Evolutionary conservation across 2,329 filamentous ascomycete species (phyloP).

Genomic region (Fusarium tricinctum): DNA sequence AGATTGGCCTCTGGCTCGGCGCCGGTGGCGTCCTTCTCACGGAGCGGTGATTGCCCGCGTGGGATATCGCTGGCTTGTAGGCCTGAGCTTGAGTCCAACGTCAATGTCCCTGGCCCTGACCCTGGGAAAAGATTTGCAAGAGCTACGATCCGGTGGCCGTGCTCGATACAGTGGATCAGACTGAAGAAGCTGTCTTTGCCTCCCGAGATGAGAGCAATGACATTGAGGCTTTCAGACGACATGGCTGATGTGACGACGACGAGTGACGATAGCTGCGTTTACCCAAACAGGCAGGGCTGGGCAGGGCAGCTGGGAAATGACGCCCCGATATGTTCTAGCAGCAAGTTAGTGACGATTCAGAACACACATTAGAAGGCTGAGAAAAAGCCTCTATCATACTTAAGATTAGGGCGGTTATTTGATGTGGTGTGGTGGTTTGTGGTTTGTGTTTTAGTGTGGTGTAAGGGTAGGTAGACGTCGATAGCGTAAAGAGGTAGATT

Average conservation of each 20-base stretch:
- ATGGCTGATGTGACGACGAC: constrained; percentile 49
- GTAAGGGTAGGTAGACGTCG: constrained; percentile 18
- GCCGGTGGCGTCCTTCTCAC: constrained; percentile 33
- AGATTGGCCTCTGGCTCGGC: constrained; percentile 24
- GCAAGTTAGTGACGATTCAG: constrained; percentile 24
- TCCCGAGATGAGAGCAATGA: constrained; percentile 93
- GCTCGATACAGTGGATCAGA: constrained; percentile 87
- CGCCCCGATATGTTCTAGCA: constrained; percentile 3
- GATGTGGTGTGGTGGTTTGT: constrained; percentile 12
- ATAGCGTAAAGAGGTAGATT: constrained; percentile 21
- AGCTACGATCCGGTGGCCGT: constrained; percentile 88
- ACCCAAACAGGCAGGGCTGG: constrained; percentile 17
- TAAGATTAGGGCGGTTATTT: constrained; percentile 37
- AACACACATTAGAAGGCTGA: constrained; percentile 19
- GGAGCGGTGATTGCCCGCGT: constrained; percentile 25
- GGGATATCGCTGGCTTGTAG: constrained; percentile 15
- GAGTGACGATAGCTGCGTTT: not conserved
- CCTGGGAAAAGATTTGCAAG: constrained; percentile 85
- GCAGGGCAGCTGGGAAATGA: constrained; percentile 26
- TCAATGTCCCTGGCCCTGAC: constrained; percentile 29
- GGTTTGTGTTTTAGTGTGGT: constrained; percentile 17
- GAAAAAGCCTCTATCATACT: constrained; percentile 14
- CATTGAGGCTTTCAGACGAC: constrained; percentile 70
- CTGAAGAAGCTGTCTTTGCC: constrained; percentile 98
- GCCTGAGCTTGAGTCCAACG: constrained; percentile 16